Evolutionary conservation across 2,329 filamentous ascomycete species (phyloP).

Genomic region (Seiridium cupressi): DNA sequence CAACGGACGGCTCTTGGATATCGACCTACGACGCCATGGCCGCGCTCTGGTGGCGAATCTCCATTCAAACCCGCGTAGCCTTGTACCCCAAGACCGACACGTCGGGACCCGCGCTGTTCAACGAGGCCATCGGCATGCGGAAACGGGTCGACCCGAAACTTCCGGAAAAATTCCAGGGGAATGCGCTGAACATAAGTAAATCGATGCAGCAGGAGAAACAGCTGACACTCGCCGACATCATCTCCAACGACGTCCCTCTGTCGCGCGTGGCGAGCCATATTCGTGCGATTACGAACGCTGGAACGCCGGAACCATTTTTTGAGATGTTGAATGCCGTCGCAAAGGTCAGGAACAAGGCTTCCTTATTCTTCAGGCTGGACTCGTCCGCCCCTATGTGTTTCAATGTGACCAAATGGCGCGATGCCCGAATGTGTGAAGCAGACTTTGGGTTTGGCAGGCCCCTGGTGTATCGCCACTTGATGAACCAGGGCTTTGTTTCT

Average conservation of each 20-base stretch:
- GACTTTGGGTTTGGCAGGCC: neutral
- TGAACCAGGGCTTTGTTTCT: neutral
- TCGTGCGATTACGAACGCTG: neutral
- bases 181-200: neutral
- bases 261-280: neutral
- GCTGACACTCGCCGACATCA: neutral
- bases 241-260: neutral
- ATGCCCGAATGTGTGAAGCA: neutral
- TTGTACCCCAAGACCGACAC: neutral
- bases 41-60: neutral
- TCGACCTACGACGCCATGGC: constrained; percentile 3
- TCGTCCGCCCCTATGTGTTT: neutral
- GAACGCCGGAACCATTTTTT: neutral
- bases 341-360: neutral
- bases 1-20: neutral
- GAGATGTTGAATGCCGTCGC: neutral
- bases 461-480: neutral
- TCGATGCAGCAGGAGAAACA: neutral
- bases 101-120: neutral
- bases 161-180: neutral
- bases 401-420: neutral
- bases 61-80: neutral
- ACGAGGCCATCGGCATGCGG: neutral
- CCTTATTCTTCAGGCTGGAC: neutral
- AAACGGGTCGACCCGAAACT: neutral